These are phyloP conservation scores for Nitzschia sp. DNA, from an alignment of 108 stramenopile species.

Conservation along the genomic window DNA sequence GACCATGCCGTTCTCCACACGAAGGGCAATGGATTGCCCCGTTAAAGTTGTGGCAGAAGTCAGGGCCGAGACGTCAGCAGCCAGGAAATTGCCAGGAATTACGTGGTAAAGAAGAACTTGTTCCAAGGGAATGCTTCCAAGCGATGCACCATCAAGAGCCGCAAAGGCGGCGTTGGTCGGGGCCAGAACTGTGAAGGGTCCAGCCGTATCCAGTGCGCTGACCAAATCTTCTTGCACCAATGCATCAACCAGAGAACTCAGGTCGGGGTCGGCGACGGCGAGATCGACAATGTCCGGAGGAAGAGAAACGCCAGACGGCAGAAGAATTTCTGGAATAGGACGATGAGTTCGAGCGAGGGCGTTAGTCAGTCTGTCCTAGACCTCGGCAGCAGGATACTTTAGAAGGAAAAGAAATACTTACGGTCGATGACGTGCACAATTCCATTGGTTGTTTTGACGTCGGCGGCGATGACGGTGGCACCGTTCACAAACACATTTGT, in stretches of 20 bases:
- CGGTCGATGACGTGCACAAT: slow-evolving; percentile 16
- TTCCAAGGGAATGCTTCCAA: slow-evolving; percentile 18
- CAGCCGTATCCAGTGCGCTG: slow-evolving; percentile 28
- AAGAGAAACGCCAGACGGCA: background rate
- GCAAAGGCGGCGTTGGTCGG: slow-evolving; percentile 55
- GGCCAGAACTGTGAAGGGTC: slow-evolving; percentile 37
- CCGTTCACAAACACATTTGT: slow-evolving; percentile 27
- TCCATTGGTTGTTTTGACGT: slow-evolving; percentile 22
- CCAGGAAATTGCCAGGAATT: slow-evolving; percentile 12
- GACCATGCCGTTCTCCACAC: slow-evolving; percentile 18
- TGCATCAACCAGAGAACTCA: slow-evolving; percentile 4
- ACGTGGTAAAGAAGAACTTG: slow-evolving; percentile 46
- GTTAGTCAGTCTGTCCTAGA: too few relatives aligned
- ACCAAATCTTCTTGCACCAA: slow-evolving; percentile 20
- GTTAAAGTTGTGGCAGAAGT: background rate
- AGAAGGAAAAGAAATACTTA: background rate
- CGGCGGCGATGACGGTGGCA: slow-evolving; percentile 15
- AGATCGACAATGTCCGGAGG: background rate
- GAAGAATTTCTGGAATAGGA: background rate
- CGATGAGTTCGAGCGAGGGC: too few relatives aligned
- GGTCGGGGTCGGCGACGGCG: background rate
- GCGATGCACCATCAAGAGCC: slow-evolving; percentile 19
- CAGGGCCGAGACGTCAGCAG: background rate
- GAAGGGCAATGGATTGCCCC: background rate
- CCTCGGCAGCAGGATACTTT: too few relatives aligned